A percentile compares a stretch with the other conserved stretches of the same genome.
phyloP scores from a whole-genome alignment of 2,329 filamentous ascomycete genomes.

The Pyrenochaeta sp. region DNA sequence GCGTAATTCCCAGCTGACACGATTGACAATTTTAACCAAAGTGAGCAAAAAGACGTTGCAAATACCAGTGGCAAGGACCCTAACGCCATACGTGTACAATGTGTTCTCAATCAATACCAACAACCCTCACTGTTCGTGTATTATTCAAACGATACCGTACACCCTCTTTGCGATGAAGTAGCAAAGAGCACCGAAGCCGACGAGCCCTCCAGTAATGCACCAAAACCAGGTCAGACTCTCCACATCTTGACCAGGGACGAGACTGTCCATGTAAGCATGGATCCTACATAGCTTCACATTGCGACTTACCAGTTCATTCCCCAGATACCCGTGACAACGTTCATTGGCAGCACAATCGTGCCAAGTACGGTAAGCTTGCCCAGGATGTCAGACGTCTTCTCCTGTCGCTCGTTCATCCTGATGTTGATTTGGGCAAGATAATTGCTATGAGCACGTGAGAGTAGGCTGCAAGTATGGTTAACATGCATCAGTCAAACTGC shows the following conservation, averaged over 20 bases:
- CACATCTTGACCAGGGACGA: slow-evolving; percentile 88
- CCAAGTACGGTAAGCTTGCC: slow-evolving; percentile 94
- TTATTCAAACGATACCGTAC: slow-evolving; percentile 45
- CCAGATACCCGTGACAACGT: slow-evolving; percentile 98
- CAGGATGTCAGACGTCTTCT: slow-evolving; percentile 93
- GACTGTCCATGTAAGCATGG: slow-evolving; percentile 45
- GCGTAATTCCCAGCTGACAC: neutral
- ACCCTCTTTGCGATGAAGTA: slow-evolving; percentile 82
- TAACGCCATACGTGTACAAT: slow-evolving; percentile 7
- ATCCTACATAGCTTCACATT: neutral
- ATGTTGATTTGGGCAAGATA: slow-evolving; percentile 99
- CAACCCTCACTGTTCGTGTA: neutral
- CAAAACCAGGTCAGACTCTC: slow-evolving; percentile 69
- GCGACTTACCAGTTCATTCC: slow-evolving; percentile 77
- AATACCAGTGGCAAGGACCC: neutral
- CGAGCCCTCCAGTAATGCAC: slow-evolving; percentile 73
- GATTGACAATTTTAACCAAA: neutral
- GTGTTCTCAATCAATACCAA: neutral
- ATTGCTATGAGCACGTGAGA: slow-evolving; percentile 91
- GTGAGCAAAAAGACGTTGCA: neutral
- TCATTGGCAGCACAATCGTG: slow-evolving; percentile 98
- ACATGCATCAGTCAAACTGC: neutral
- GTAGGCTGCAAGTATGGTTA: slow-evolving; percentile 66
- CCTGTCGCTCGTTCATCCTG: slow-evolving; percentile 96
- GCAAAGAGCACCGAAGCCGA: slow-evolving; percentile 81